phyloP scores from a whole-genome alignment of 148 eudicot genomes.

The Rhododendron simsii region DNA sequence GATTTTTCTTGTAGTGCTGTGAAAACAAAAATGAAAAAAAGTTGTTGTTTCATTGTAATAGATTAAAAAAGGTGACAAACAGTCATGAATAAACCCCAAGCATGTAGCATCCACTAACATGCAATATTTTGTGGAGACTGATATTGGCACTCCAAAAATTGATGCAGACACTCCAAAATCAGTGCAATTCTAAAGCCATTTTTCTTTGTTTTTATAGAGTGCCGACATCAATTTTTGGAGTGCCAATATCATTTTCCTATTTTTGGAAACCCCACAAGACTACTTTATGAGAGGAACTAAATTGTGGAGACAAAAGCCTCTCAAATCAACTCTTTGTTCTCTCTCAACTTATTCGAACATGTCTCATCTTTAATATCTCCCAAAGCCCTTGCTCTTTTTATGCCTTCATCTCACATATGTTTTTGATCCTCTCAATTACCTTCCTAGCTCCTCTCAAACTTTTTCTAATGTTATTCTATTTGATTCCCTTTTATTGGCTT shows the following conservation, averaged over 20 bases:
- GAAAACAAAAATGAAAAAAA: too few species aligned
- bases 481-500: not conserved
- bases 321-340: not conserved
- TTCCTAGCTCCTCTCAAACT: not conserved
- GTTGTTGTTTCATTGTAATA: not conserved
- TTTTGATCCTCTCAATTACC: not conserved
- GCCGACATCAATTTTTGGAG: too few species aligned
- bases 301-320: not conserved
- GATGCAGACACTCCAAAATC: too few species aligned
- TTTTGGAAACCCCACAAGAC: not conserved
- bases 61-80: not conserved
- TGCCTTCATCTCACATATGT: not conserved
- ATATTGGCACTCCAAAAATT: too few species aligned
- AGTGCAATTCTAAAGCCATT: too few species aligned
- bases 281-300: not conserved
- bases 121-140: not conserved
- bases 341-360: not conserved
- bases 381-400: not conserved
- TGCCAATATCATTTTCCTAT: not conserved
- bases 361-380: slow-evolving; percentile 9
- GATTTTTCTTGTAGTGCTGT: too few species aligned
- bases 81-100: not conserved
- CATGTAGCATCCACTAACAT: not conserved
- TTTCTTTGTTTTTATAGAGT: too few species aligned
- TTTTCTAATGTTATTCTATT: not conserved